Base-by-base conservation (phyloP, 192 early-diverging fungal genomes). In the Coemansia sp. region DNA sequence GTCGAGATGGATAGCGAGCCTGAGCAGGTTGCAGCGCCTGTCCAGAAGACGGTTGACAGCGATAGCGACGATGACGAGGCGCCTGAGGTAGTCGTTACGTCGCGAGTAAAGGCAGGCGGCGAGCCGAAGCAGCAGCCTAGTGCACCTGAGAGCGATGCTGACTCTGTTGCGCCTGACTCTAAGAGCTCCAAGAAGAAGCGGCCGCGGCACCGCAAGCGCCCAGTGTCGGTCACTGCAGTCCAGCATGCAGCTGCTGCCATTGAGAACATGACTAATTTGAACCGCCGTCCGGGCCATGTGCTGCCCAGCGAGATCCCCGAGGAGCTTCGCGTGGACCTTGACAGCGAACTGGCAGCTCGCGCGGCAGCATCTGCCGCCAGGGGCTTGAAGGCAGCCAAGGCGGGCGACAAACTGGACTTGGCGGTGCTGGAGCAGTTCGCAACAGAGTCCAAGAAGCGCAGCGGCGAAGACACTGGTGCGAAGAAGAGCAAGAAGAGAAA, bases 401-500 rank as follows among this genome's bases (percentile, higher is more conserved):
- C 47, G 15, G 61, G 41, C 64, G 66, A 68, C 51, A 67, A 59
- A 42, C 71, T 84, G n/a, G 82, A 84, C 59, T 38, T 66, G 31
- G 75, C 82, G 27, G 61, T 79, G 62, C 67, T 84, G 44, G 68
- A 68, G 41, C 70, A 78, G 55, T 84, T 84, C 66, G 75, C 76
- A 29, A 51, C 65, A 44, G 66, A 78, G 67, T 69, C 63, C 33
- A 57, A 65, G 38, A 60, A 46, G 51, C 66, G 66, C 22, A 33
- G 42, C 29, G 41, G 40, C 44, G 41, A 44, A 1, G 62, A 20
- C 6, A 24, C 59, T 9, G 65, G 62, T 2, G 33, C 36, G 31
- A 72, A 65, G 67, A 71, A 57, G 63, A 41, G 22, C 43, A 77
- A 67, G 61, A 67, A 68, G 76, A 36, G 49, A 16, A 71, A 74